Evolutionary conservation across 2,329 filamentous ascomycete genomes (phyloP).

Genomic region (Chaetomium sp.): DNA sequence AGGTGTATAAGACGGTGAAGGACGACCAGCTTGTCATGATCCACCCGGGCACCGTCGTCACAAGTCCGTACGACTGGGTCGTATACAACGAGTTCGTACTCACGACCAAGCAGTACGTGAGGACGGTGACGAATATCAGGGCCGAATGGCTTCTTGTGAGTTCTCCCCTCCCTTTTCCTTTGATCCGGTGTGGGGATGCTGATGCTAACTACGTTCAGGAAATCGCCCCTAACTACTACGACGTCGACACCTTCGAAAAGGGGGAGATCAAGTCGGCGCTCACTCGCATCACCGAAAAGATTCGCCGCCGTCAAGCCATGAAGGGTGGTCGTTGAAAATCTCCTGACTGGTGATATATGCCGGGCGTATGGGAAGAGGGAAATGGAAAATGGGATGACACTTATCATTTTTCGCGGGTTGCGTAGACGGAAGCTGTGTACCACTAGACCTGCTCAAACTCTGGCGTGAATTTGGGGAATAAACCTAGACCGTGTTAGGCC

Average conservation of each 20-base stretch:
- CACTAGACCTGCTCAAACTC: slow-evolving; percentile 5
- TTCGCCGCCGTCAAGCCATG: slow-evolving; percentile 61
- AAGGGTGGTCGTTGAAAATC: slow-evolving; percentile 45
- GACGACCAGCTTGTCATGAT: slow-evolving; percentile 92
- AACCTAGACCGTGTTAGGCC: neutral
- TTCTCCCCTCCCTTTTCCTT: neutral
- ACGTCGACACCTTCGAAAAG: slow-evolving; percentile 78
- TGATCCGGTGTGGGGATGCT: neutral
- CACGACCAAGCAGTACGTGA: slow-evolving; percentile 96
- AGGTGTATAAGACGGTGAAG: slow-evolving; percentile 94
- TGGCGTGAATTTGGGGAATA: neutral
- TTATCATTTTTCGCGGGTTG: neutral
- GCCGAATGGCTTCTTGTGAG: slow-evolving; percentile 92
- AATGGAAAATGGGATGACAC: neutral
- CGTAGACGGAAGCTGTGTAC: neutral
- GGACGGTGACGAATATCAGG: slow-evolving; percentile 87
- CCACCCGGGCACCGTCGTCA: slow-evolving; percentile 88
- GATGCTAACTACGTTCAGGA: slow-evolving; percentile 60
- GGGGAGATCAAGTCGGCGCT: slow-evolving; percentile 79
- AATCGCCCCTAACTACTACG: slow-evolving; percentile 91
- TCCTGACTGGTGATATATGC: too few relatives aligned
- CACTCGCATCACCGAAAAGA: slow-evolving; percentile 59
- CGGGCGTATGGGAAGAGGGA: neutral
- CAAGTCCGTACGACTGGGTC: slow-evolving; percentile 92
- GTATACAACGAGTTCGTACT: slow-evolving; percentile 98